Evolutionary conservation across 768 basidiomycete species (phyloP).

Genomic region (Hygrophoropsis aurantiaca): DNA sequence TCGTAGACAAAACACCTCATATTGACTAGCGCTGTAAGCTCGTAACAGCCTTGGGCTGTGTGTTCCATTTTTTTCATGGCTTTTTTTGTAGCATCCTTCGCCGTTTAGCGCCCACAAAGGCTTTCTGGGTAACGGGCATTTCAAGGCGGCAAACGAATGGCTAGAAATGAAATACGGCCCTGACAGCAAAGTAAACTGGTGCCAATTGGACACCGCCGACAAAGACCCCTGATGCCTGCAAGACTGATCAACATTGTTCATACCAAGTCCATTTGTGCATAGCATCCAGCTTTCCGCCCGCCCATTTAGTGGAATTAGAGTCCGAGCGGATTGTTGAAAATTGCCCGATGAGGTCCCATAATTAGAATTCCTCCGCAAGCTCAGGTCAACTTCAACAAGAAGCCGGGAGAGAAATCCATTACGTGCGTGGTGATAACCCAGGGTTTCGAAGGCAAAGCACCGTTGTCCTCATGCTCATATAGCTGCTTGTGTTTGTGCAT

Average conservation of each 20-base stretch:
- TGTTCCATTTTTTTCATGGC: slow-evolving; percentile 25
- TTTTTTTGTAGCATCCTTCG: slow-evolving; percentile 71
- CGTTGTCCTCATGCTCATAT: too few species aligned
- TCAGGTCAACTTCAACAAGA: too few species aligned
- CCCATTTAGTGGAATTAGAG: too few species aligned
- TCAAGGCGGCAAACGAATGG: slow-evolving; percentile 87
- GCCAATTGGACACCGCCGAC: slow-evolving; percentile 36
- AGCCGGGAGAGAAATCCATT: too few species aligned
- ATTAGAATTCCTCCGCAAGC: too few species aligned
- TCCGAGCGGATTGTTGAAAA: too few species aligned
- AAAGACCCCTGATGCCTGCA: slow-evolving; percentile 2
- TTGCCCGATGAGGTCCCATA: too few species aligned
- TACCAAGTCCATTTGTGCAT: slow-evolving; percentile 22
- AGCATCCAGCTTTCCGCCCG: slow-evolving; percentile 4
- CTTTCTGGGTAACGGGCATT: slow-evolving; percentile 89
- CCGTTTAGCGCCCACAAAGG: slow-evolving; percentile 77
- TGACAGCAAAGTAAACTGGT: slow-evolving; percentile 75
- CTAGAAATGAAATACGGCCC: slow-evolving; percentile 74
- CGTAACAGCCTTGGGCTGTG: slow-evolving; percentile 4
- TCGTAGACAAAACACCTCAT: slow-evolving; percentile 79
- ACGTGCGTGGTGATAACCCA: too few species aligned
- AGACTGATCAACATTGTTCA: slow-evolving; percentile 24
- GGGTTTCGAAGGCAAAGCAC: too few species aligned
- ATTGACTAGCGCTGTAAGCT: slow-evolving; percentile 69
- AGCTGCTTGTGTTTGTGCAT: too few species aligned